Percentiles rank a stretch among this genome's conserved stretches.
Conservation (phyloP, 1,284 basidiomycete genomes). For the Ustilago loliicola region DNA sequence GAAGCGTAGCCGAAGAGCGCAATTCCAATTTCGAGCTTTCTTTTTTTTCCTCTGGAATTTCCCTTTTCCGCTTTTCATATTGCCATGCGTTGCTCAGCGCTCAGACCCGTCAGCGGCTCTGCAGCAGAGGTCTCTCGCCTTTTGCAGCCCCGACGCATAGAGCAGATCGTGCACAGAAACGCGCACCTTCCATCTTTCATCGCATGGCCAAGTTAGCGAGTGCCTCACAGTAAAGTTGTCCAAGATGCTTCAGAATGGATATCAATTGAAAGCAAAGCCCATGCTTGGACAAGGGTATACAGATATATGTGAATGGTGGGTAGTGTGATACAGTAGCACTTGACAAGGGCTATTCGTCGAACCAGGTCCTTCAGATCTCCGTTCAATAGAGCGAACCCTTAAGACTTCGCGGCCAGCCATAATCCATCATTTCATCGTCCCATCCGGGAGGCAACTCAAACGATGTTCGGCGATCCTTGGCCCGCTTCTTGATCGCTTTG, state of each 20-base stretch:
- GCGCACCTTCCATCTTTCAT: too few species aligned
- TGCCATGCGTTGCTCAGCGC: not conserved
- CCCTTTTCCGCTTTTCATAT: not conserved
- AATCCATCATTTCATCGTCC: constrained; percentile 52
- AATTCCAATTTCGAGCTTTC: not conserved
- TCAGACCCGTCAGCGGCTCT: too few species aligned
- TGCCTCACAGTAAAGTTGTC: too few species aligned
- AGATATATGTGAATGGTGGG: not conserved
- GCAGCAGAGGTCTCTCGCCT: too few species aligned
- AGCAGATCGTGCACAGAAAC: too few species aligned
- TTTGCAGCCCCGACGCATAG: too few species aligned
- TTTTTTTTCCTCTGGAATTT: not conserved
- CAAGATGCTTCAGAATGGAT: not conserved
- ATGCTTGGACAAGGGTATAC: constrained; percentile 5
- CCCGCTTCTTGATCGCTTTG: constrained; percentile 51
- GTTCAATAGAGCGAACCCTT: constrained; percentile 52
- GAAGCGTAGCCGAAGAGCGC: not conserved
- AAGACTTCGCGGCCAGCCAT: constrained; percentile 52
- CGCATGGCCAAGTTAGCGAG: too few species aligned
- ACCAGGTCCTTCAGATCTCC: too few species aligned
- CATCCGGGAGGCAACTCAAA: constrained; percentile 43
- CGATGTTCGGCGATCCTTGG: constrained; percentile 25
- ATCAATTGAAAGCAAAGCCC: not conserved
- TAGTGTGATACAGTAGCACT: not conserved
- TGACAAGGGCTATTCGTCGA: not conserved